Evolutionary conservation across 768 basidiomycete genomes (phyloP).

Genomic region (Amanita jacksonii): DNA sequence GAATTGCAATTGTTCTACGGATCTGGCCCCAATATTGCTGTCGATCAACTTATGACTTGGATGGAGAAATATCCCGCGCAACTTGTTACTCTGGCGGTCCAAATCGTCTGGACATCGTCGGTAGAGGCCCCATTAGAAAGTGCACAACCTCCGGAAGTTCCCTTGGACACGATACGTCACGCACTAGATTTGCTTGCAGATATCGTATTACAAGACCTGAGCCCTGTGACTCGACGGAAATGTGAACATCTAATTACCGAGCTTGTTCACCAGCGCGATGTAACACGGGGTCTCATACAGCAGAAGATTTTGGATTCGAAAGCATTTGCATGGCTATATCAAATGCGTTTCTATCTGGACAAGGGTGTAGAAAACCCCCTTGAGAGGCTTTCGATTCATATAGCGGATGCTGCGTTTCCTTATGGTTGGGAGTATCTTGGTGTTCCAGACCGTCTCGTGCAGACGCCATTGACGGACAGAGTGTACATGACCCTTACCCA

Average conservation of each 20-base stretch:
- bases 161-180: slow-evolving; percentile 68
- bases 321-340: slow-evolving; percentile 89
- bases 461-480: slow-evolving; percentile 94
- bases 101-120: slow-evolving; percentile 87
- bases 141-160: slow-evolving; percentile 43
- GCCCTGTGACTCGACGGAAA: slow-evolving; percentile 88
- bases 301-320: slow-evolving; percentile 54
- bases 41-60: slow-evolving; percentile 76
- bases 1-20: slow-evolving; percentile 81
- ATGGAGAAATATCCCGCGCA: slow-evolving; percentile 94
- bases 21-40: slow-evolving; percentile 44
- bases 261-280: slow-evolving; percentile 96
- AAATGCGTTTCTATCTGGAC: slow-evolving; percentile 97
- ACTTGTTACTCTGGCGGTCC: slow-evolving; percentile 89
- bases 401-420: slow-evolving; percentile 87
- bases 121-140: slow-evolving; percentile 65
- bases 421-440: slow-evolving; percentile 99
- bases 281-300: slow-evolving; percentile 70
- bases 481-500: slow-evolving; percentile 96
- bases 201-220: slow-evolving; percentile 85
- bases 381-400: slow-evolving; percentile 69
- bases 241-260: slow-evolving; percentile 99
- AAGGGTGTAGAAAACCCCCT: slow-evolving; percentile 60
- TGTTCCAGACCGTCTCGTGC: slow-evolving; percentile 92
- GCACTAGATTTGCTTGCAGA: slow-evolving; percentile 94